Evolutionary conservation across 495 filamentous ascomycete genomes (phyloP).

Genomic region (Xylaria longipes): DNA sequence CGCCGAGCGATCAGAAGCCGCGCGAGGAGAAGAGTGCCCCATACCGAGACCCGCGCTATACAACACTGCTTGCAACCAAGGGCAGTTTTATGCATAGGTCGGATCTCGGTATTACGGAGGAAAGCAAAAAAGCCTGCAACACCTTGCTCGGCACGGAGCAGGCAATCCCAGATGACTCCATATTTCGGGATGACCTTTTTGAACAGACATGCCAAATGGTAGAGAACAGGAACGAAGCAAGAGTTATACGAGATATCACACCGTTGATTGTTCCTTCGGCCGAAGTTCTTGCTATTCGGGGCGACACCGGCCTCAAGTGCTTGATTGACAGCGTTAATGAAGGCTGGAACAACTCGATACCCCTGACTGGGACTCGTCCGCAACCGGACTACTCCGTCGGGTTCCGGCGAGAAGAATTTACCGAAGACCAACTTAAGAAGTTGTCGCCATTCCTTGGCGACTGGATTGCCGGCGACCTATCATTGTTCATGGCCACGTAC

Average conservation of each 20-base stretch:
- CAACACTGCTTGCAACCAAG: slow-evolving; percentile 42
- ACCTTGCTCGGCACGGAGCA: slow-evolving; percentile 35
- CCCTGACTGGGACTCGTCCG: slow-evolving; percentile 42
- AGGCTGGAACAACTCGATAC: slow-evolving; percentile 47
- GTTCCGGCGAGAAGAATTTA: slow-evolving; percentile 51
- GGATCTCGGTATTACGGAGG: slow-evolving; percentile 41
- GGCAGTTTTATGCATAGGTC: slow-evolving; percentile 51
- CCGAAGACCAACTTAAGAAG: slow-evolving; percentile 47
- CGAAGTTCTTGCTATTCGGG: slow-evolving; percentile 37
- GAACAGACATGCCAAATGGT: not conserved
- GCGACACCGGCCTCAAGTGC: slow-evolving; percentile 39
- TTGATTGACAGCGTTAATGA: slow-evolving; percentile 53
- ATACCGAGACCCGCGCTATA: slow-evolving; percentile 46
- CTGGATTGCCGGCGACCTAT: slow-evolving; percentile 30
- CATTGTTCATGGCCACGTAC: slow-evolving; percentile 47
- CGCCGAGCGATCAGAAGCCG: slow-evolving; percentile 49
- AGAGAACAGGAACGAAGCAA: slow-evolving; percentile 45
- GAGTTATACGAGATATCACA: slow-evolving; percentile 47
- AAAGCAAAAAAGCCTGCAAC: slow-evolving; percentile 36
- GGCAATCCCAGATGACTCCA: not conserved
- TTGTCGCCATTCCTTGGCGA: slow-evolving; percentile 46
- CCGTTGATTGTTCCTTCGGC: slow-evolving; percentile 48
- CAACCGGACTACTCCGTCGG: slow-evolving; percentile 55
- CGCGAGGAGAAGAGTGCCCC: slow-evolving; percentile 51
- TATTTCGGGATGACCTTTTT: slow-evolving; percentile 1